Percentiles rank a stretch among this genome's conserved stretches.
These are phyloP conservation scores for Lophiotrema nucula DNA, from an alignment of 495 filamentous ascomycete species.

Conservation along the genomic window DNA sequence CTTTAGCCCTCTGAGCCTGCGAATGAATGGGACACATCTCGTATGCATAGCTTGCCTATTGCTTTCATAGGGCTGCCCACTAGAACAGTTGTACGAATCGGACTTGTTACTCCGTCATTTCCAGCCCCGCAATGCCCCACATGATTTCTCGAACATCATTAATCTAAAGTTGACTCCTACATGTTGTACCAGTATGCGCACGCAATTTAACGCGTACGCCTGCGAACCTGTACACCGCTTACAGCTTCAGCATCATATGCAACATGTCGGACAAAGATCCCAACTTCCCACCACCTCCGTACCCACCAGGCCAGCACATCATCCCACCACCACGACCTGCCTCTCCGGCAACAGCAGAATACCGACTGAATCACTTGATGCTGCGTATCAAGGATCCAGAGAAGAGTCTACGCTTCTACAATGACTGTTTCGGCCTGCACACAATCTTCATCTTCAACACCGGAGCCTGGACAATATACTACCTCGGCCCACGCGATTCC, in stretches of 20 bases:
- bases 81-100: too few species aligned
- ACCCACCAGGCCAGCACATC: conserved; percentile 19
- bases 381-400: conserved; percentile 21
- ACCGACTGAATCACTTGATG: conserved; percentile 25
- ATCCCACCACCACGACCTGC: conserved; percentile 17
- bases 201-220: too few species aligned
- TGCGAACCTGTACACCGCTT: too few species aligned
- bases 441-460: conserved; percentile 23
- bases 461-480: conserved; percentile 27
- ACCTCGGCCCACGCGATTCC: conserved; percentile 20
- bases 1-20: too few species aligned
- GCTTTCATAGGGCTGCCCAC: too few species aligned
- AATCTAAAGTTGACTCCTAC: not conserved
- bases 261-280: conserved; percentile 5
- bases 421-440: conserved; percentile 26
- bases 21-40: too few species aligned
- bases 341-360: conserved; percentile 18
- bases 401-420: conserved; percentile 16
- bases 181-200: too few species aligned
- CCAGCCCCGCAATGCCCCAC: too few species aligned
- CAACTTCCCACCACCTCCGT: conserved; percentile 7
- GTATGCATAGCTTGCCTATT: too few species aligned
- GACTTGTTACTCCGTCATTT: too few species aligned
- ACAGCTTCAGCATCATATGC: too few species aligned
- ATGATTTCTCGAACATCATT: too few species aligned